Base-by-base conservation (phyloP, 1,284 basidiomycete species). In the Neolentinus lepideus region DNA sequence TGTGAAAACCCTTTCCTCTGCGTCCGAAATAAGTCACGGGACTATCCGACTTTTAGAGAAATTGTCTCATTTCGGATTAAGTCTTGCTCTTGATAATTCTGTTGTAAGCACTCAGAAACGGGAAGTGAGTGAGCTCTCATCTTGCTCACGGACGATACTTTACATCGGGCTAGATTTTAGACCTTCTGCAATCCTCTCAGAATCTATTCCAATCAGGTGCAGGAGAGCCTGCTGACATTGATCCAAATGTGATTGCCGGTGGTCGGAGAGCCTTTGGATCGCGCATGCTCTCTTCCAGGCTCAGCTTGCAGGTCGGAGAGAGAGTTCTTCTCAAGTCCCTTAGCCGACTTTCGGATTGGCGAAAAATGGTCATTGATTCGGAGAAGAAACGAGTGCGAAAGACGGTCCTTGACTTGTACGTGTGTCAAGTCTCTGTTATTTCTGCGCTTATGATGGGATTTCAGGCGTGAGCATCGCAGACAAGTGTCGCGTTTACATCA, bases 331-430 rank as follows among this genome's bases (percentile, higher is more conserved):
- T 81, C 54, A 85, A 86, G 62, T 81, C 80, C 0, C 79, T 83
- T 27, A 64, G 71, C 9, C 75, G 82, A 52, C 81, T 88, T 61
- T 73, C 77, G 19, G 84, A 88, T 54, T 92, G 89, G 89, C 74
- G 86, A 46, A 78, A 79, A 60, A 82, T 77, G 2, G 83, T 90
- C 24, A 73, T 81, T 52, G 66, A 68, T 2, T 83, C 85, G 0
- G 90, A 92, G 69, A 72, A 72, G 58, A 89, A 90, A 68, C 75
- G 86, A 1, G 65, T 88, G 56, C 75, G 87, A 46, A 90, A 90
- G 66, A 81, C 74, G 26, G 66, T 83, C 2, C 71, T 90, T n/a
- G 89, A 92, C 65, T 66, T 84, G 88, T 89, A 61, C 57, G 83
- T 67, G 2, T 45, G 19, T 3, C 27, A 6, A 11, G 3, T 36